Percentiles rank a stretch among this genome's conserved stretches.
Evolutionary conservation across 345 rosid genomes (phyloP).

Genomic region (Hevea brasiliensis): DNA sequence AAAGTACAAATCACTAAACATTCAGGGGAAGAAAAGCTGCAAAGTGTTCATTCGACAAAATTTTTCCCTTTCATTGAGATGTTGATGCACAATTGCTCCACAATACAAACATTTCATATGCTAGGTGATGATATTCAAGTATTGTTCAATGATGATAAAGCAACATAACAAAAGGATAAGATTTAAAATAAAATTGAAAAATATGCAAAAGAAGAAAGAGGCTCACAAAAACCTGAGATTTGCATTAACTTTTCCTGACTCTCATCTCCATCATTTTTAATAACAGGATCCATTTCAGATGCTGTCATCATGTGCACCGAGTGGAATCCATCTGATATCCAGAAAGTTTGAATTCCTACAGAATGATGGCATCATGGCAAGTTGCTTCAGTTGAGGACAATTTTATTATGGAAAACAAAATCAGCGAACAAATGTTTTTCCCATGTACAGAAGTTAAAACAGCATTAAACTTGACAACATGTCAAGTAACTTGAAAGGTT

Average conservation of each 20-base stretch:
- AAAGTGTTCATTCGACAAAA: neutral
- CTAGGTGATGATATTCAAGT: neutral
- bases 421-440: conserved; percentile 10
- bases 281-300: conserved; percentile 41
- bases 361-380: conserved; percentile 22
- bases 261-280: conserved; percentile 43
- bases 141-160: neutral
- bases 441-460: neutral
- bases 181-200: conserved; percentile 2
- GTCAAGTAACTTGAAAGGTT: neutral
- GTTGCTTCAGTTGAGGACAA: conserved; percentile 12
- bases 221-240: conserved; percentile 43
- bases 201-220: neutral
- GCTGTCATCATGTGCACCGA: conserved; percentile 50
- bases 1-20: neutral
- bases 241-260: conserved; percentile 37
- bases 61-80: neutral
- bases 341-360: conserved; percentile 62
- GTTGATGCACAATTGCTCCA: neutral
- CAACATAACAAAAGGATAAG: neutral
- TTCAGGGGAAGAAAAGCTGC: neutral
- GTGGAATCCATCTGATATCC: conserved; percentile 67
- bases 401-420: neutral
- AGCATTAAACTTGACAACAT: neutral
- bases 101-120: neutral